Evolutionary conservation across 768 basidiomycete species (phyloP).

Genomic region (Tephrocybe sp.): DNA sequence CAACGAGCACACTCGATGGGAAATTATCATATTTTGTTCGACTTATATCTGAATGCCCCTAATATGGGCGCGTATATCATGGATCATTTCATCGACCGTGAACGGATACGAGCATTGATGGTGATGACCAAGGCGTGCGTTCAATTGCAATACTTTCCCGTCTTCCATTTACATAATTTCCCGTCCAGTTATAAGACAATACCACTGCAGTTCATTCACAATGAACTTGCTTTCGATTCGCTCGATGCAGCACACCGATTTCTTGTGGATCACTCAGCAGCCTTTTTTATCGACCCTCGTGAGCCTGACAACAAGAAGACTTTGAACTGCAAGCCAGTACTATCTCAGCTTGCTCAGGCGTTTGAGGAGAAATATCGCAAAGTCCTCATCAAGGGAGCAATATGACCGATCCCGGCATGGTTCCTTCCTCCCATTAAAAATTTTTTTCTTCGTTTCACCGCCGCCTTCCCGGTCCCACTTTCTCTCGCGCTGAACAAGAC

Average conservation of each 20-base stretch:
- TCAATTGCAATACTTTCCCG: background rate
- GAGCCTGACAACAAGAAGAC: constrained; percentile 61
- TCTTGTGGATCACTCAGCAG: constrained; percentile 66
- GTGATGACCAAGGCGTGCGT: constrained; percentile 93
- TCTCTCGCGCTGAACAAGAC: constrained; percentile 8
- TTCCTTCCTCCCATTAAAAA: constrained; percentile 18
- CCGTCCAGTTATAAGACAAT: constrained; percentile 81
- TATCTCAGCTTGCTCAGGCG: constrained; percentile 53
- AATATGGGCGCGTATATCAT: constrained; percentile 99
- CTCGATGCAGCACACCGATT: constrained; percentile 65
- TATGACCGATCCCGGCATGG: constrained; percentile 42
- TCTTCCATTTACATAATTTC: background rate
- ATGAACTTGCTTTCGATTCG: constrained; percentile 84
- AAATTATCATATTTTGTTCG: constrained; percentile 93
- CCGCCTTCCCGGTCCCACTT: constrained; percentile 8
- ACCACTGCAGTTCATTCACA: constrained; percentile 72
- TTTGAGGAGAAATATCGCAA: constrained; percentile 84
- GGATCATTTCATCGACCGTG: constrained; percentile 96
- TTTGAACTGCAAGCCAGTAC: constrained; percentile 72
- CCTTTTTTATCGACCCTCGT: constrained; percentile 64
- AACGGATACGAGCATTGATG: constrained; percentile 82
- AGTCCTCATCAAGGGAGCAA: constrained; percentile 90
- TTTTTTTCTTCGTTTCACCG: constrained; percentile 21
- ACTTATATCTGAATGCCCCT: constrained; percentile 77
- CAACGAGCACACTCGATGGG: constrained; percentile 88